Base-by-base conservation (phyloP, 768 basidiomycete species). In the Tephrocybe sp. region DNA sequence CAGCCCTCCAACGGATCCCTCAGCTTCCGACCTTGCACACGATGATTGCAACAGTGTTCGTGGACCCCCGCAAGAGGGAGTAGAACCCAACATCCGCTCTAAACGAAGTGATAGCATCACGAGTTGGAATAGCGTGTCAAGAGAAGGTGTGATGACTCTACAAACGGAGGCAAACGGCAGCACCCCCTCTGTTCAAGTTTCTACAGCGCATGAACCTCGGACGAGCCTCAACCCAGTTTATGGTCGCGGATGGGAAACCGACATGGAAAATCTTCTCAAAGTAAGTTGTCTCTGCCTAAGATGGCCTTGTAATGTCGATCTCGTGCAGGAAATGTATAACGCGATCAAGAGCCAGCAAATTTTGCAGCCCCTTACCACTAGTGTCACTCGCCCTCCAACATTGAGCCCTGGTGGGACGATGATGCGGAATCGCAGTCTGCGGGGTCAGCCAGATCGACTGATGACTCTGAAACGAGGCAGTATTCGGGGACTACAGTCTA, bases 281-380 rank as follows among this genome's bases (percentile, higher is more conserved):
- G 92, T 91, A 37, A 32, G 70, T 24, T 35, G 39, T 49, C 44
- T 34, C 38, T n/a, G 22, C 21, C 25, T 8, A 34, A 34, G 12
- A 34, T 42, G 8, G 11, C 13, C 16, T 40, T 47, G 35, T 49
- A 51, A 55, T 40, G 44, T 5, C 44, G 8, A 41, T 19, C 5
- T 13, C 27, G 13, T 21, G 1, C 56, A 95, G 91, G 97, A 99
- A 62, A 96, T 99, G 79, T 99, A 94, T 73, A 81, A 76, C 58
- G 86, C 93, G 7, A 85, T 98, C 69, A 94, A 95, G 71, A 82
- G 76, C 32, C 89, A 94, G 59, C 90, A 94, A 64, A 95, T 98
- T 55, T 68, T 95, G 31, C 89, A 95, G 55, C 94, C 94, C 1
- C 67, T 86, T 22, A 78, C 74, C 51, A 76, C 72, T 51, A 71